Evolutionary conservation across 306 rosid species (phyloP).

Genomic region (Prosopis cineraria): DNA sequence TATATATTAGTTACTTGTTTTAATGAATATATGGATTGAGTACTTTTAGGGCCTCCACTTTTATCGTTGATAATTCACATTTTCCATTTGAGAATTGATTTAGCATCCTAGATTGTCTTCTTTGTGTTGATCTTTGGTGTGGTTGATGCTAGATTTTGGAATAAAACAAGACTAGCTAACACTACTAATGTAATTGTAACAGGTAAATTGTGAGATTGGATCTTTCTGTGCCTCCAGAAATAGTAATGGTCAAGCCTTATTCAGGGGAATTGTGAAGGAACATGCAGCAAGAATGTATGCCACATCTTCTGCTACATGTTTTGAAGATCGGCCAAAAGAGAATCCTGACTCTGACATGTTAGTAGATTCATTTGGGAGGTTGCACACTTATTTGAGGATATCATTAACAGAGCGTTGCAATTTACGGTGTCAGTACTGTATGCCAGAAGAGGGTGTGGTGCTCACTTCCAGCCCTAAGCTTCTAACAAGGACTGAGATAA

Average conservation of each 20-base stretch:
- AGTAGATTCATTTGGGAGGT: slow-evolving; percentile 93
- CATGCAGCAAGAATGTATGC: slow-evolving; percentile 45
- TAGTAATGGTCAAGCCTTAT: slow-evolving; percentile 23
- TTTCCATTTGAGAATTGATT: slow-evolving; percentile 1
- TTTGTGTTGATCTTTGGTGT: slow-evolving; percentile 14
- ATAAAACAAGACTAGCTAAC: background rate
- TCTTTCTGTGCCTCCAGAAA: slow-evolving; percentile 36
- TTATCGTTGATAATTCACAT: slow-evolving; percentile 1
- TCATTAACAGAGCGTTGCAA: slow-evolving; percentile 95
- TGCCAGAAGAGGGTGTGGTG: slow-evolving; percentile 92
- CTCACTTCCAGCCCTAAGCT: slow-evolving; percentile 71
- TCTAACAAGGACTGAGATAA: slow-evolving; percentile 63
- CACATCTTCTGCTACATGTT: slow-evolving; percentile 52
- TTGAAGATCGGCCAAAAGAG: slow-evolving; percentile 52
- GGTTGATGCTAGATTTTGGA: background rate
- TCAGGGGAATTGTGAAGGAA: slow-evolving; percentile 34
- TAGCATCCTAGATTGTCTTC: slow-evolving; percentile 26
- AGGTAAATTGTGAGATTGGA: slow-evolving; percentile 51
- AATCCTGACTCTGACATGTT: slow-evolving; percentile 73
- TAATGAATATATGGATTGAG: background rate
- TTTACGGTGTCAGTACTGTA: slow-evolving; percentile 88
- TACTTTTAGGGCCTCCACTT: background rate
- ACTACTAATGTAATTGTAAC: slow-evolving; percentile 14
- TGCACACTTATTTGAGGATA: slow-evolving; percentile 89
- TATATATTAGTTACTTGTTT: background rate